These are phyloP conservation scores for Durio zibethinus DNA, from an alignment of 345 rosid genomes.

Conservation along the genomic window DNA sequence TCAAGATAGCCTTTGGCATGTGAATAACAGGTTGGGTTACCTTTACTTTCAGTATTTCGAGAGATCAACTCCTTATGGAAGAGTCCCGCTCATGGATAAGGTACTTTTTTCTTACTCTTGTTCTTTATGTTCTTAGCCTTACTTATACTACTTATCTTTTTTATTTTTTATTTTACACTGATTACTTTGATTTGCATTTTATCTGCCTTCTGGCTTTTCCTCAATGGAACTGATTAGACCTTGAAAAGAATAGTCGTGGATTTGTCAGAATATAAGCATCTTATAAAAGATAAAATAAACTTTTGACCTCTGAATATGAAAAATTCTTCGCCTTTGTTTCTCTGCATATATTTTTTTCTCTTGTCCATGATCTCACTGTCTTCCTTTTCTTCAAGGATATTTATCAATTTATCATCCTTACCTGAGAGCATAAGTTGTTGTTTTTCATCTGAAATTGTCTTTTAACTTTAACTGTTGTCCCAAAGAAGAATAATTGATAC, in stretches of 20 bases:
- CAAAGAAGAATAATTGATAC: constrained; percentile 16
- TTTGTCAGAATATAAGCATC: constrained; percentile 36
- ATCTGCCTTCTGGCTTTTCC: background rate
- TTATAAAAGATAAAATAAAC: constrained; percentile 26
- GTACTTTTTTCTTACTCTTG: constrained; percentile 28
- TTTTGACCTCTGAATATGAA: constrained; percentile 31
- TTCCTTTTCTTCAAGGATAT: background rate
- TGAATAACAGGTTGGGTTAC: constrained; percentile 70
- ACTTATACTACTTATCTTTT: background rate
- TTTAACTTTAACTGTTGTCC: constrained; percentile 14
- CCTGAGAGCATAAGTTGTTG: constrained; percentile 23
- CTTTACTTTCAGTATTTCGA: constrained; percentile 80
- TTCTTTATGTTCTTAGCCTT: constrained; percentile 7
- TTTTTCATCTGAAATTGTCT: background rate
- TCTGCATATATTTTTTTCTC: background rate
- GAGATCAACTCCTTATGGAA: constrained; percentile 84
- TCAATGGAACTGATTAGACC: background rate
- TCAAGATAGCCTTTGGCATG: constrained; percentile 57
- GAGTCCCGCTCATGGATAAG: constrained; percentile 99
- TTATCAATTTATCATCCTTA: background rate
- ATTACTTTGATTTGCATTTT: background rate
- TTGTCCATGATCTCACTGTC: background rate
- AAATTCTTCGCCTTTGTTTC: background rate
- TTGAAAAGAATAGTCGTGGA: background rate
- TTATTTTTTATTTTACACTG: background rate